These are phyloP conservation scores for Zelonia costaricensis DNA, from an alignment of 208 protist species.

Conservation along the genomic window DNA sequence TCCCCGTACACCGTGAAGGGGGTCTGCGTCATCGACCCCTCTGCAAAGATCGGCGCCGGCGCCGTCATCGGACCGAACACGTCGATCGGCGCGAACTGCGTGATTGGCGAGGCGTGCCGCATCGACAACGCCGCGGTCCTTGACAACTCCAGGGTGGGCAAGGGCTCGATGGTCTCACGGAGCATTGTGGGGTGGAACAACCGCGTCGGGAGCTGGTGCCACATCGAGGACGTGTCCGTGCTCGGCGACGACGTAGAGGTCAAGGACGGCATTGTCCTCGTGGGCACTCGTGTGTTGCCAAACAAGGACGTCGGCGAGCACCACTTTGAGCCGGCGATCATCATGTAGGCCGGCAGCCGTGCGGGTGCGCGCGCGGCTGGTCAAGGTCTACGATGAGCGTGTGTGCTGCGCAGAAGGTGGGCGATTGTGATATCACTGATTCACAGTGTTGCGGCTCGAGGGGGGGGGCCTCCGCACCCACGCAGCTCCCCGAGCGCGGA, in stretches of 20 bases:
- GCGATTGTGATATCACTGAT: background rate
- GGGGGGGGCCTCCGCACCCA: too few relatives aligned
- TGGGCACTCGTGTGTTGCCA: conserved; percentile 93
- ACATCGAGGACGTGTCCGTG: conserved; percentile 94
- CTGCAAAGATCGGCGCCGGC: conserved; percentile 90
- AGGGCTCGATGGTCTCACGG: conserved; percentile 76
- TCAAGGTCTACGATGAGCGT: background rate
- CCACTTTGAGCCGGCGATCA: conserved; percentile 86
- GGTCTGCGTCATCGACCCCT: conserved; percentile 85
- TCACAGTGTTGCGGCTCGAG: too few relatives aligned
- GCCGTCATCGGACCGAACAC: conserved; percentile 96
- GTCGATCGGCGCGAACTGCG: conserved; percentile 93
- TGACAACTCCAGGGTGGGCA: conserved; percentile 77
- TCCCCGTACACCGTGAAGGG: conserved; percentile 66
- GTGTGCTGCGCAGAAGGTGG: too few relatives aligned
- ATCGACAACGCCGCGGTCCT: conserved; percentile 90
- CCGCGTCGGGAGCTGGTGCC: conserved; percentile 89
- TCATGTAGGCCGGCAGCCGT: conserved; percentile 80
- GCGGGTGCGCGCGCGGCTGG: background rate
- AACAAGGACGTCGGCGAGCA: conserved; percentile 94
- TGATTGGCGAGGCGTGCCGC: conserved; percentile 90
- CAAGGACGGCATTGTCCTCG: conserved; percentile 90
- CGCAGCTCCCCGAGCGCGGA: too few relatives aligned
- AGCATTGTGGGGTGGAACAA: conserved; percentile 98
- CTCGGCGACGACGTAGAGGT: conserved; percentile 96